Base-by-base conservation (phyloP, 139 green algal species). In the Zygnema circumcarinatum region DNA sequence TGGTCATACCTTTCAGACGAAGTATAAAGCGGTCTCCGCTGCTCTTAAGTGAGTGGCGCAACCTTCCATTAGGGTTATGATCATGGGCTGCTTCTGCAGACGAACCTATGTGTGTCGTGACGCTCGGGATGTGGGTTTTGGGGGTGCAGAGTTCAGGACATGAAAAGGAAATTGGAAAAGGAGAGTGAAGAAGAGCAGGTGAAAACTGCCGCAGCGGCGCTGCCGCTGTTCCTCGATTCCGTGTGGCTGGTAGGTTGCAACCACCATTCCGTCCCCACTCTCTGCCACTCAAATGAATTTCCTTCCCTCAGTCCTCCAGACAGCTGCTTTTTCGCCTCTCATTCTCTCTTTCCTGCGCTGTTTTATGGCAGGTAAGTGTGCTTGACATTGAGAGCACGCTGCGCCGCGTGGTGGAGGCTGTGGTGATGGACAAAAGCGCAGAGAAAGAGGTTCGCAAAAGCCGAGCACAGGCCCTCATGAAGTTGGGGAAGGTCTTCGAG, bases 331-430 rank as follows among this genome's bases (percentile, higher is more conserved):
- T 62, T 62, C 47, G 47, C 16, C 47, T 62, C 47, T 62, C 16
- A 62, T 62, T 62, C 7, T 62, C 47, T 16, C 16, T n/a, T n/a
- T 47, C 16, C 16, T 41, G 3, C 3, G 3, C 16, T 78, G 39
- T 47, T 86, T 38, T 74, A 25, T 39, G 81, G 82, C 85, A 90
- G 85, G 52, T 90, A 20, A 90, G 85, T 52, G 85, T 89, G 42
- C 52, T 90, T n/a, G 85, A 90, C 85, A 90, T 90, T 41, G 85
- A 90, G 67, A 90, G 85, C 52, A 90, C 85, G 33, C 52, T 90
- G 40, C 85, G 85, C 2, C 85, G 84, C 56, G 85, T 90, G 25
- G 85, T 90, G 38, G 47, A 68, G n/a, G 36, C 47, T 21, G 79
- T 90, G 33, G 76, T 90, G 29, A 73, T 89, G 41, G 85, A 90